Conservation (phyloP, 371 early-diverging fungal genomes). For the Apophysomyces elegans region DNA sequence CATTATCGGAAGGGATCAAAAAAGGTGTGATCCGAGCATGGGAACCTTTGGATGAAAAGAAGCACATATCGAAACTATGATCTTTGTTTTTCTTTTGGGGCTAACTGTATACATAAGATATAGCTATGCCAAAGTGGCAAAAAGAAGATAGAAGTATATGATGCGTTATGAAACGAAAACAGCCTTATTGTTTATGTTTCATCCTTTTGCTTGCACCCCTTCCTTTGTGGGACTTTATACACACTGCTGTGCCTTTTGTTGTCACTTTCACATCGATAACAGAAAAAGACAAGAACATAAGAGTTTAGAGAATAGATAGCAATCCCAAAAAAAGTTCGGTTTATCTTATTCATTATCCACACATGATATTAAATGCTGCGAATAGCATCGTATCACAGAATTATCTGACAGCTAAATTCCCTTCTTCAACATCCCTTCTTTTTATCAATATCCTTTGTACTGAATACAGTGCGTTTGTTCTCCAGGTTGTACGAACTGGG, state of each 20-base stretch:
- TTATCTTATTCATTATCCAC: neutral
- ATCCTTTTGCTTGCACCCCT: neutral
- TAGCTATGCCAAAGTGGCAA: too few species aligned
- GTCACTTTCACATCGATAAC: neutral
- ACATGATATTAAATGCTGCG: neutral
- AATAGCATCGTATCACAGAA: neutral
- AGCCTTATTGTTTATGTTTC: constrained; percentile 9
- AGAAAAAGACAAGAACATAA: neutral
- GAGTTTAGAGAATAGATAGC: neutral
- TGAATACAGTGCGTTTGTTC: constrained; percentile 2
- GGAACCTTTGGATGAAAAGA: neutral
- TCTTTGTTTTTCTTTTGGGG: too few species aligned
- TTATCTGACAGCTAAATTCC: neutral
- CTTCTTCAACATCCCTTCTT: neutral
- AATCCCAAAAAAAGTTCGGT: neutral
- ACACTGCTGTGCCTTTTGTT: neutral
- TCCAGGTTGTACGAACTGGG: neutral
- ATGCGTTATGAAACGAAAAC: constrained; percentile 1
- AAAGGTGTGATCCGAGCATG: constrained; percentile 8
- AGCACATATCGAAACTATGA: neutral
- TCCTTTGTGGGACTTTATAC: neutral
- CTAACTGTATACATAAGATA: too few species aligned
- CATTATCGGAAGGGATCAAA: neutral
- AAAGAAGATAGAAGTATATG: neutral
- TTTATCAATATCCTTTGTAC: neutral